Conservation (phyloP, 176 grass and related monocot genomes). For the Tuctoria greenei region DNA sequence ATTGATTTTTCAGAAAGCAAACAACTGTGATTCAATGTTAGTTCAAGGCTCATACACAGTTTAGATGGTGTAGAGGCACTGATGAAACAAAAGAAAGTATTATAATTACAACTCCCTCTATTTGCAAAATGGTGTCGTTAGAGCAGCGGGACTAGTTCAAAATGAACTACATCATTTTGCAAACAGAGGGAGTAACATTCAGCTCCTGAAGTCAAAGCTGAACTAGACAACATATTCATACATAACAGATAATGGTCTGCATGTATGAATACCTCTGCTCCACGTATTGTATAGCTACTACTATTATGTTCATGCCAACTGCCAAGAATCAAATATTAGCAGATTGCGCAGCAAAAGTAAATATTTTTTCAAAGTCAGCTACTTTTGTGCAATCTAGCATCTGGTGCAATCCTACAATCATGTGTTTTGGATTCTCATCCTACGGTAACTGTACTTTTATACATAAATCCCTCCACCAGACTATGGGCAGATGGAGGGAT, state of each 20-base stretch:
- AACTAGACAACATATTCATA: neutral
- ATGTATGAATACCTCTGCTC: neutral
- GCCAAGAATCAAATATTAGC: slow-evolving; percentile 7
- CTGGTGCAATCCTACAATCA: no score
- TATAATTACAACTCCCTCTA: neutral
- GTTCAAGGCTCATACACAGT: neutral
- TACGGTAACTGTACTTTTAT: no score
- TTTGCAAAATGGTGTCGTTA: no score
- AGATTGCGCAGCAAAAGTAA: neutral
- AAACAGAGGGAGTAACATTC: neutral
- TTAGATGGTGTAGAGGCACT: neutral
- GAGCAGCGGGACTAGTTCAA: no score
- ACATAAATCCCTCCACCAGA: no score
- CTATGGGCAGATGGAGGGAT: no score
- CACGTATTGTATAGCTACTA: neutral
- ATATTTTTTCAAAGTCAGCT: no score
- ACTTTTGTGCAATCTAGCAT: no score
- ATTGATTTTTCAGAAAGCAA: neutral
- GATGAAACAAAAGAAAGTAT: neutral
- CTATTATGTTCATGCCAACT: neutral
- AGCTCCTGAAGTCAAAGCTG: neutral
- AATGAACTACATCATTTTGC: no score
- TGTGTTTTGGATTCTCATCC: no score
- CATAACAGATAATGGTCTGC: neutral
- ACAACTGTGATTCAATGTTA: neutral